phyloP scores from a whole-genome alignment of 176 grass and related monocot species.

The Aegilops umbellulata region DNA sequence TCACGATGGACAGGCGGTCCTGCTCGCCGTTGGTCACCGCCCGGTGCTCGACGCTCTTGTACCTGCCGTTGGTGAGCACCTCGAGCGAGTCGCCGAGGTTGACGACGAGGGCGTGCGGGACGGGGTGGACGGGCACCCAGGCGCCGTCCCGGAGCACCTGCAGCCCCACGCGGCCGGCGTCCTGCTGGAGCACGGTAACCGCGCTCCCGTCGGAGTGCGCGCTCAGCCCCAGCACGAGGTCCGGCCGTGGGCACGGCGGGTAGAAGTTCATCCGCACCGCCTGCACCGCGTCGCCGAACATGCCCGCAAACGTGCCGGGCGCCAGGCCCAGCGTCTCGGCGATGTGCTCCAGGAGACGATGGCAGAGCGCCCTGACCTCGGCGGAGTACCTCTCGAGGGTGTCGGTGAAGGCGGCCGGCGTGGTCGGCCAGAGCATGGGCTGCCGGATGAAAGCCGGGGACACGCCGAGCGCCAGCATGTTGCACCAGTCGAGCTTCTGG shows the following conservation, averaged over 20 bases:
- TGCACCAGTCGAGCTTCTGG: slow-evolving; percentile 93
- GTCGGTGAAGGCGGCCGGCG: slow-evolving; percentile 43
- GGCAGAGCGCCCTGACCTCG: slow-evolving; percentile 56
- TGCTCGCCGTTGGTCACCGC: slow-evolving; percentile 48
- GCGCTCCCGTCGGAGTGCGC: slow-evolving; percentile 88
- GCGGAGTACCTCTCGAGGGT: slow-evolving; percentile 61
- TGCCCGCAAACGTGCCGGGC: slow-evolving; percentile 40
- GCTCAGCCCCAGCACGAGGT: slow-evolving; percentile 72
- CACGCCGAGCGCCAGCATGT: slow-evolving; percentile 89
- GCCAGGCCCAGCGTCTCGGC: slow-evolving; percentile 52
- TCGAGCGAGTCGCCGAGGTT: slow-evolving; percentile 77
- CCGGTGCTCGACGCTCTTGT: slow-evolving; percentile 94
- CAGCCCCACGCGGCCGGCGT: slow-evolving; percentile 48
- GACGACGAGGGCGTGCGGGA: slow-evolving; percentile 56
- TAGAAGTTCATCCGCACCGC: slow-evolving; percentile 91
- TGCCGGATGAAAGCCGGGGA: slow-evolving; percentile 58
- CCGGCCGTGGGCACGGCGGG: slow-evolving; percentile 69
- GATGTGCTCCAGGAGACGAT: slow-evolving; percentile 40
- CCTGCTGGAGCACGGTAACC: slow-evolving; percentile 95
- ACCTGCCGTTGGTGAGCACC: slow-evolving; percentile 79
- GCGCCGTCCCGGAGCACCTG: slow-evolving; percentile 57
- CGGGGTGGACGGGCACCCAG: slow-evolving; percentile 60
- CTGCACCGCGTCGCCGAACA: slow-evolving; percentile 86
- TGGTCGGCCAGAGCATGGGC: slow-evolving; percentile 70
- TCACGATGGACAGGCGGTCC: slow-evolving; percentile 64